Base-by-base conservation (phyloP, 2,329 filamentous ascomycete genomes). In the Xylariomycetidae sp. region DNA sequence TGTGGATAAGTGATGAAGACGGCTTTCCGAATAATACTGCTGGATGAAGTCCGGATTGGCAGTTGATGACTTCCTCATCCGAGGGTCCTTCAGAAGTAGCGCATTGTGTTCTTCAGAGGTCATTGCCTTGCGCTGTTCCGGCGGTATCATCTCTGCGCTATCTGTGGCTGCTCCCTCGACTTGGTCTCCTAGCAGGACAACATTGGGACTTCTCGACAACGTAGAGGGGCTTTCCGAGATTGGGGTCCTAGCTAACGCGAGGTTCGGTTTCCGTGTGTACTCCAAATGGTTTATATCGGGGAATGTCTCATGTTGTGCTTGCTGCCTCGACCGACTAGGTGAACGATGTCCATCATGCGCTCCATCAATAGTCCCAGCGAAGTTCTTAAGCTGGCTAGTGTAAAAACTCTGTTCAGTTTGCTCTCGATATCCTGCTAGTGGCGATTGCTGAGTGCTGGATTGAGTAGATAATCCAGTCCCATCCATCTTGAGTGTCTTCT, bases 71-170 rank as follows among this genome's bases (percentile, higher is more conserved):
- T 94, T 92, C 38, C 87, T 78, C 48, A 95, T 79, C 20, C 81
- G 80, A 3, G 92, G 88, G 51, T 97, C 88, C 3, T 84, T 77
- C 4, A 98, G 70, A 1, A 97, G 70, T 38, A 84, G 68, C 8
- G 86, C 85, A 53, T 97, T 98, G 59, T 97, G 88, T 54, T 96
- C 85, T 59, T 98, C 90, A 0, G 92, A 85, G 0, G 88, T 95
- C 66, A 92, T 62, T 0, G 53, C 44, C 36, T 51, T 54, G 16
- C 30, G 38, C 20, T 45, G 30, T 40, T 51, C 40, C n/a, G 28
- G 2, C 10, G 40, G 34, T 33, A 25, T 22, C 9, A 30, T 36
- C 7, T 30, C 31, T 18, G n/a, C 7, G 8, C 43, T 35, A 10
- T 37, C 36, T 31, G 36, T 30, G 6, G 30, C n/a, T 10, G 25